Percentiles rank a stretch among this genome's conserved stretches.
Conservation (phyloP, 2,329 filamentous ascomycete species). For the Coniochaeta sp. region DNA sequence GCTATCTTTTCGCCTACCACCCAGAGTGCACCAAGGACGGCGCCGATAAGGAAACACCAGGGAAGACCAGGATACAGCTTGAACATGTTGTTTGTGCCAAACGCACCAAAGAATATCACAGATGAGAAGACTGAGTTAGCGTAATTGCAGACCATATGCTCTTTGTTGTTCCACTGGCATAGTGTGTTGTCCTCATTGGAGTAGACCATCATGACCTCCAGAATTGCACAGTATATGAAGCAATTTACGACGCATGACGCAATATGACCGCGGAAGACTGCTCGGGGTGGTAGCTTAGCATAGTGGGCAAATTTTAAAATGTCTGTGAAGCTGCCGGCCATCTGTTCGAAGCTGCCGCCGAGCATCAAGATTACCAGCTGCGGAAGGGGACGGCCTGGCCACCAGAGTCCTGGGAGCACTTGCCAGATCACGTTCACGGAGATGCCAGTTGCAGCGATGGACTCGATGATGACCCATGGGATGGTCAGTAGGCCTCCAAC, state of each 20-base stretch:
- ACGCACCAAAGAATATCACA: constrained; percentile 19
- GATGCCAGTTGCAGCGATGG: constrained; percentile 27
- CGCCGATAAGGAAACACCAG: constrained; percentile 26
- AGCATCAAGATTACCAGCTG: constrained; percentile 19
- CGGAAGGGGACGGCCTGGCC: constrained; percentile 15
- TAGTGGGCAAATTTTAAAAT: constrained; percentile 35
- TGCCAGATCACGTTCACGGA: constrained; percentile 43
- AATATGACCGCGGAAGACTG: constrained; percentile 33
- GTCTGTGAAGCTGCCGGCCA: constrained; percentile 19
- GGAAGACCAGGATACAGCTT: constrained; percentile 12
- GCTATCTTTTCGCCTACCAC: constrained; percentile 16
- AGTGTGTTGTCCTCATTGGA: constrained; percentile 23
- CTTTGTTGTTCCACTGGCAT: background rate
- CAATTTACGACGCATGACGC: constrained; percentile 33
- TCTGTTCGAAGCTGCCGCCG: constrained; percentile 19
- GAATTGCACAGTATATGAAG: constrained; percentile 30
- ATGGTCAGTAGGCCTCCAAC: constrained; percentile 37
- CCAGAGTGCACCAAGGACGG: constrained; percentile 19
- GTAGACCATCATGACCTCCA: constrained; percentile 27
- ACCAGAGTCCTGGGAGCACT: constrained; percentile 28
- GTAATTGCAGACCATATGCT: constrained; percentile 3
- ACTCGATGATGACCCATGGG: constrained; percentile 37
- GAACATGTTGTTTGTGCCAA: constrained; percentile 10
- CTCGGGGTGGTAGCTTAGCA: constrained; percentile 30
- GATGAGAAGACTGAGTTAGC: background rate